Evolutionary conservation across 441 rosid species (phyloP), one percentile per base, ranked within the genome.

Genomic region (Pelargonium citronellum): DNA sequence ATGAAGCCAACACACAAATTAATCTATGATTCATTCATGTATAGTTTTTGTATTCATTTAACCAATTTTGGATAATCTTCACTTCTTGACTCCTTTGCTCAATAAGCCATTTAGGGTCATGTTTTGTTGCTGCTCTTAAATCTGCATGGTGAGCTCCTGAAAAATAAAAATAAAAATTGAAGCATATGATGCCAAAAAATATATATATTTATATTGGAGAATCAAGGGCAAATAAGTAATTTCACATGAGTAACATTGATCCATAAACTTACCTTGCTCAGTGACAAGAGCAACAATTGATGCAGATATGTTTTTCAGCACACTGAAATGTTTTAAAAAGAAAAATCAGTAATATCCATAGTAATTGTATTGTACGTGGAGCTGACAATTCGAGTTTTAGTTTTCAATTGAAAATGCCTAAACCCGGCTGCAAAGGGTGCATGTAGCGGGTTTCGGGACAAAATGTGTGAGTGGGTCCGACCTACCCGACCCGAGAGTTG

Each of bases 131-230:
- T 6, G 83, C 69, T 44, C 90, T 87, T 39, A 89, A 84, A 79
- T 87, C 91, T 0, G 77, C 84, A 75, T 89, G 91, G 77, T 87
- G 91, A 66, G 95, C 92, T 75, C 95, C 92, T 89, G 16, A 73
- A 57, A 24, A 24, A 24, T 24, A 66, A 0, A n/a, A 30, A 51
- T 12, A 51, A 15, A 24, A 13, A 30, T 44, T 30, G 5, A 17
- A 22, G 1, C 17, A 39, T 41, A 37, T 1, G 19, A 70, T 15
- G 19, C 5, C 24, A 22, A 22, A 34, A 34, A 15, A 53, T 22
- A 22, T 22, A 22, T 22, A 22, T 22, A 22, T 22, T 3, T 7
- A 37, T 65, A 41, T 15, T 20, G 30, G 17, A 51, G 0, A 17
- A 24, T 2, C 3, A 1, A 74, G 22, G 27, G 34, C 15, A 68